phyloP scores from a whole-genome alignment of 371 early-diverging fungal genomes.

The Gilbertella persicaria region DNA sequence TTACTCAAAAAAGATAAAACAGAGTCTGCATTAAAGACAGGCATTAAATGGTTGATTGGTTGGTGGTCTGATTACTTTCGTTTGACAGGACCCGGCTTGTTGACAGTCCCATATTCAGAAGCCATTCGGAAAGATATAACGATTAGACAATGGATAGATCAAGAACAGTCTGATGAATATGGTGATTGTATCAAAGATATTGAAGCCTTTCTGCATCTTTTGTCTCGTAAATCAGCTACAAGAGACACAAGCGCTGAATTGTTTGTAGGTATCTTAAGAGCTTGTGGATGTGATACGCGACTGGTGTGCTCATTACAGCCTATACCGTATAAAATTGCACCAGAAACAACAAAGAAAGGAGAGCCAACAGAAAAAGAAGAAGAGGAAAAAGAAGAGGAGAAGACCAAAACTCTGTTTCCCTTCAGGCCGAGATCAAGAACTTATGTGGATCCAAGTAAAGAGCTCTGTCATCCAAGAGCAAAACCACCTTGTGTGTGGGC shows the following conservation, averaged over 20 bases:
- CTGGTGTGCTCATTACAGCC: slow-evolving; percentile 72
- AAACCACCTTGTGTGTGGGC: slow-evolving; percentile 60
- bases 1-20: slow-evolving; percentile 11
- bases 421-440: slow-evolving; percentile 20
- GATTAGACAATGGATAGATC: neutral
- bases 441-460: slow-evolving; percentile 21
- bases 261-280: slow-evolving; percentile 60
- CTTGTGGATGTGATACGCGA: slow-evolving; percentile 56
- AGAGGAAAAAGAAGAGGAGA: neutral
- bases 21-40: slow-evolving; percentile 17
- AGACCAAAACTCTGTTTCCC: slow-evolving; percentile 14
- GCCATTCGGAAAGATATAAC: slow-evolving; percentile 5
- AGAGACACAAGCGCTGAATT: slow-evolving; percentile 59
- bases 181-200: slow-evolving; percentile 24
- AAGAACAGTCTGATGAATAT: slow-evolving; percentile 10
- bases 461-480: slow-evolving; percentile 26
- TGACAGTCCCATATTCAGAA: slow-evolving; percentile 36
- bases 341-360: slow-evolving; percentile 17
- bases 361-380: slow-evolving; percentile 7
- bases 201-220: slow-evolving; percentile 24
- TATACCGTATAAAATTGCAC: slow-evolving; percentile 52
- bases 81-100: slow-evolving; percentile 47
- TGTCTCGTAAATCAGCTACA: slow-evolving; percentile 25
- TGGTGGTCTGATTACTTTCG: slow-evolving; percentile 63
- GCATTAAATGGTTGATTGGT: slow-evolving; percentile 48